phyloP scores from a whole-genome alignment of 176 grass and related monocot species.

The Canna indica region DNA sequence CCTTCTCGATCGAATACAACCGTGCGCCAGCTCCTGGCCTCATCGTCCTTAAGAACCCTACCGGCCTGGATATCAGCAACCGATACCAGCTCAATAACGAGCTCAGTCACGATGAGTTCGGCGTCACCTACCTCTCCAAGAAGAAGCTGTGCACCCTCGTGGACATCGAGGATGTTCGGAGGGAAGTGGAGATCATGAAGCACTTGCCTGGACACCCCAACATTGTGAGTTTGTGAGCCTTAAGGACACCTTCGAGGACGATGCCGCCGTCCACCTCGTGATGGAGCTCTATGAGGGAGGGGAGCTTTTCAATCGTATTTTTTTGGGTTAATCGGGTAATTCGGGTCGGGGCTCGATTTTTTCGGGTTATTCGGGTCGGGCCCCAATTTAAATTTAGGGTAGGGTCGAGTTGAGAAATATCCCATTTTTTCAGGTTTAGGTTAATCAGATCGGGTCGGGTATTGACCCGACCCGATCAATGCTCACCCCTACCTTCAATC shows the following conservation, averaged over 20 bases:
- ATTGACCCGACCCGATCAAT: no score
- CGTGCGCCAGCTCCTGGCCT: neutral
- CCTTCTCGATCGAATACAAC: conserved; percentile 11
- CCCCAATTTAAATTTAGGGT: no score
- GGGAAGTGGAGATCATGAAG: conserved; percentile 21
- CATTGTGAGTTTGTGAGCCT: conserved; percentile 17
- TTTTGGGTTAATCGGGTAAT: no score
- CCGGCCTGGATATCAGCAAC: conserved; percentile 5
- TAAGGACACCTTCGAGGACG: conserved; percentile 19
- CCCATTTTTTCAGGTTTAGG: no score
- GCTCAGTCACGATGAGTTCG: conserved; percentile 13
- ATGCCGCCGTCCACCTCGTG: conserved; percentile 5
- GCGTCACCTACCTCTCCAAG: conserved; percentile 15
- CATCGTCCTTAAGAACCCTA: conserved; percentile 11
- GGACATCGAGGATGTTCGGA: conserved; percentile 16
- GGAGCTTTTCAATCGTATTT: conserved; percentile 18
- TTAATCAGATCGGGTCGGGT: no score
- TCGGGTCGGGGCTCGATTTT: no score
- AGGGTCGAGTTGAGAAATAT: no score
- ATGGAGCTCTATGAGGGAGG: conserved; percentile 20
- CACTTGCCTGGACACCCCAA: conserved; percentile 5
- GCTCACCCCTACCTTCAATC: no score
- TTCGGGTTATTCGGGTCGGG: no score
- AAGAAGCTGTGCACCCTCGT: conserved; percentile 16
- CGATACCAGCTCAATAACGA: conserved; percentile 3